Percentiles rank a stretch among this genome's conserved stretches.
phyloP scores from a whole-genome alignment of 108 stramenopile species.

The Cyclotella atomus region DNA sequence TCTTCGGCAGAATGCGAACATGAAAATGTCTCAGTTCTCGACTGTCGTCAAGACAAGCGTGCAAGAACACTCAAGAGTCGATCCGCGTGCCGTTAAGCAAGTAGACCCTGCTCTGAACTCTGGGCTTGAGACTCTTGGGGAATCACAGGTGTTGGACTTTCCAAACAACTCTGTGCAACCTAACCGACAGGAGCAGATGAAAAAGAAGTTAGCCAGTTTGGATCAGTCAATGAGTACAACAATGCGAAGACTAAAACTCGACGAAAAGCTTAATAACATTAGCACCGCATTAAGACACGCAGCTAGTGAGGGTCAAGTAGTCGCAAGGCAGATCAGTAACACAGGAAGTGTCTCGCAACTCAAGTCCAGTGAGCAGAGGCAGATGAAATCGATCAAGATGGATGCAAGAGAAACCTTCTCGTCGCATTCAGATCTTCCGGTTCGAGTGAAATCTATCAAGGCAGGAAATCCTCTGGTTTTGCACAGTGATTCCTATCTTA shows the following conservation, averaged over 20 bases:
- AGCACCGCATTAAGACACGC: conserved; percentile 37
- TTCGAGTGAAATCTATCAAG: conserved; percentile 31
- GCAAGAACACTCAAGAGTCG: conserved; percentile 18
- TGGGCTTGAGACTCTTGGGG: conserved; percentile 7
- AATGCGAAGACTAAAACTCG: conserved; percentile 40
- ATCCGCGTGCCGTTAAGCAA: background rate
- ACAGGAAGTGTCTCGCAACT: conserved; percentile 10
- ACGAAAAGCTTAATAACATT: conserved; percentile 37
- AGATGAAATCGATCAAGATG: conserved; percentile 35
- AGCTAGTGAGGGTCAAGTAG: conserved; percentile 17
- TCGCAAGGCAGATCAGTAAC: conserved; percentile 19
- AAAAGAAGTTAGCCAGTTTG: conserved; percentile 22
- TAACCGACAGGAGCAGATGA: conserved; percentile 10
- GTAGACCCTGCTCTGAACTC: background rate
- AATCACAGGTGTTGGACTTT: background rate
- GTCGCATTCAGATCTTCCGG: conserved; percentile 30
- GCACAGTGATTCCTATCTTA: conserved; percentile 2
- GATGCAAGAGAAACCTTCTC: conserved; percentile 47
- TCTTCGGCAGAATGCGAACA: conserved; percentile 17
- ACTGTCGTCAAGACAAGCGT: conserved; percentile 25
- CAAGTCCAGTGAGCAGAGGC: conserved; percentile 9
- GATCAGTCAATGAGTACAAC: conserved; percentile 33
- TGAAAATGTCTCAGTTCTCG: conserved; percentile 4
- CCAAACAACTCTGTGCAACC: background rate
- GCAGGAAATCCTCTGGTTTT: conserved; percentile 13